Percentiles rank a stretch among this genome's conserved stretches.
Evolutionary conservation across 139 green algal species (phyloP).

Genomic region (Chloropicon primus): DNA sequence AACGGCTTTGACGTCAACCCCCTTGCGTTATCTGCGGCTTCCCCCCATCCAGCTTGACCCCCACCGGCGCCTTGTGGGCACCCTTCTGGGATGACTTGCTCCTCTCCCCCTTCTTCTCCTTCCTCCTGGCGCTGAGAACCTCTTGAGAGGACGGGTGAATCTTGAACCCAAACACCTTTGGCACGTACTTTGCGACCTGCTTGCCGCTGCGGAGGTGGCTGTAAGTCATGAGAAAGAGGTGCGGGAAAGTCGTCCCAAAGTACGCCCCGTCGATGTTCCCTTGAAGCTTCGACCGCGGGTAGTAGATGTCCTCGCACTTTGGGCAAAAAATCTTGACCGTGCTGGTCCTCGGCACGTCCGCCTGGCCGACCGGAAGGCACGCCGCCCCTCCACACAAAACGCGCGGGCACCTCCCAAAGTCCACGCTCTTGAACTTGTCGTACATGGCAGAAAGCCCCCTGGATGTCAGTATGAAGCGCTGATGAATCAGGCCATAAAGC

Average conservation of each 20-base stretch:
- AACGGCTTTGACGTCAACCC: background rate
- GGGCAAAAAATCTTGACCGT: conserved; percentile 87
- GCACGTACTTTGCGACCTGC: conserved; percentile 48
- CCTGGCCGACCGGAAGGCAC: conserved; percentile 61
- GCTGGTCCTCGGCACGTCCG: conserved; percentile 41
- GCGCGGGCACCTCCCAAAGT: conserved; percentile 85
- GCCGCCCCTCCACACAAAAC: conserved; percentile 77
- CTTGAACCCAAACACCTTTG: conserved; percentile 85
- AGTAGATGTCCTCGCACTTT: conserved; percentile 86
- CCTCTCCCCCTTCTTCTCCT: background rate
- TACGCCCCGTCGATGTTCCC: conserved; percentile 77
- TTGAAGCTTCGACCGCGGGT: conserved; percentile 77
- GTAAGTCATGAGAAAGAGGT: conserved; percentile 91
- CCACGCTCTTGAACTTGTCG: conserved; percentile 82
- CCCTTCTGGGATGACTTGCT: background rate
- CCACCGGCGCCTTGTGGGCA: background rate
- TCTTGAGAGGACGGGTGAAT: background rate
- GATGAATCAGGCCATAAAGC: conserved; percentile 93
- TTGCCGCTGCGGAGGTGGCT: conserved; percentile 49
- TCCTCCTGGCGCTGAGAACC: background rate
- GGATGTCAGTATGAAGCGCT: conserved; percentile 75
- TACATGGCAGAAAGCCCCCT: conserved; percentile 61
- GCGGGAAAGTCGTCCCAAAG: conserved; percentile 91
- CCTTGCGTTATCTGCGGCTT: background rate
- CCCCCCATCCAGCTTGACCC: background rate